These are phyloP conservation scores for Xenosphaeropsis pyriputrescens DNA, from an alignment of 2,329 filamentous ascomycete genomes.

Conservation along the genomic window DNA sequence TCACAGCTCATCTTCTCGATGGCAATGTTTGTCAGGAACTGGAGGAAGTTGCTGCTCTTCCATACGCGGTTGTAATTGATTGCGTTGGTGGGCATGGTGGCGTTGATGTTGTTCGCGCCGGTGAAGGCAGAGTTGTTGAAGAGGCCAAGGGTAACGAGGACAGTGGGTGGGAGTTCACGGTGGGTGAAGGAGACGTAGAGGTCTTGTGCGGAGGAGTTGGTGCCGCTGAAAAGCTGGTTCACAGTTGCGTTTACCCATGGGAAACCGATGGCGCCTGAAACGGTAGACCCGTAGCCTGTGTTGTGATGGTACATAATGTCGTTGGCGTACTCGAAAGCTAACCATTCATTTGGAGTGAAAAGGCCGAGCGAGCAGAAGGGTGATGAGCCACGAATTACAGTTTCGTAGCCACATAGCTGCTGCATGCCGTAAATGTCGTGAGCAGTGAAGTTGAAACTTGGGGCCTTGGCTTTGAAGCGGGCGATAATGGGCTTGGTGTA, in stretches of 20 bases:
- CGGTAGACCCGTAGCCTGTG: slow-evolving; percentile 32
- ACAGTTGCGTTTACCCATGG: slow-evolving; percentile 37
- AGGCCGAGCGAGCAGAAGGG: slow-evolving; percentile 29
- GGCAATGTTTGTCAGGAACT: slow-evolving; percentile 36
- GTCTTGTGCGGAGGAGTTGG: slow-evolving; percentile 24
- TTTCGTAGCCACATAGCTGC: slow-evolving; percentile 33
- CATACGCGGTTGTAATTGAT: slow-evolving; percentile 34
- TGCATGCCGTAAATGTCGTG: slow-evolving; percentile 34
- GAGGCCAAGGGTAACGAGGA: slow-evolving; percentile 35
- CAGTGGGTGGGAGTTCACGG: slow-evolving; percentile 34
- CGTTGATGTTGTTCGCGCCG: slow-evolving; percentile 28
- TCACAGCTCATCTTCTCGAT: slow-evolving; percentile 37
- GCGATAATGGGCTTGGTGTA: slow-evolving; percentile 35
- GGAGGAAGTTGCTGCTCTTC: slow-evolving; percentile 34
- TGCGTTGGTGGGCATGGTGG: slow-evolving; percentile 29
- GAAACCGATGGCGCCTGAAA: slow-evolving; percentile 30
- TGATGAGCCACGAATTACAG: slow-evolving; percentile 30
- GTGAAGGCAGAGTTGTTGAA: slow-evolving; percentile 37
- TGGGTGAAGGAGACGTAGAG: slow-evolving; percentile 40
- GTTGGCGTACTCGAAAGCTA: slow-evolving; percentile 32
- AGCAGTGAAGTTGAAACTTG: slow-evolving; percentile 35
- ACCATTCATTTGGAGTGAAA: slow-evolving; percentile 29
- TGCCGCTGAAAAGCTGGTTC: slow-evolving; percentile 20
- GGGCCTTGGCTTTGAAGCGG: slow-evolving; percentile 27
- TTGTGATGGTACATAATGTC: slow-evolving; percentile 35